Evolutionary conservation across 108 stramenopile species (phyloP).

Genomic region (Nannochloropsis gaditana): DNA sequence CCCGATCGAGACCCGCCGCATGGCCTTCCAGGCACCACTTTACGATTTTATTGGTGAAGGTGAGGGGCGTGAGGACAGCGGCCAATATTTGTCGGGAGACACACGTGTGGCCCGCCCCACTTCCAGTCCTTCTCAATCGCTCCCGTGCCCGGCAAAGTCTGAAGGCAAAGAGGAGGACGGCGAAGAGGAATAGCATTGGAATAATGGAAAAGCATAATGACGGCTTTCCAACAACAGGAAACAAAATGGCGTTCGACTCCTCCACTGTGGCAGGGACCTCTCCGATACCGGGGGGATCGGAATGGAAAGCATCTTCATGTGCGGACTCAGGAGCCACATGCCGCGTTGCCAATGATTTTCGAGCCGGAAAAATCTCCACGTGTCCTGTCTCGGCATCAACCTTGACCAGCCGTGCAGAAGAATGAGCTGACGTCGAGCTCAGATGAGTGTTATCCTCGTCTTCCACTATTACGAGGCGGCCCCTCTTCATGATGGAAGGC

Average conservation of each 20-base stretch:
- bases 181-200: neutral
- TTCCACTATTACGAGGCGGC: neutral
- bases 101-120: too few species aligned
- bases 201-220: too few species aligned
- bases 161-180: neutral
- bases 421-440: neutral
- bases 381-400: slow-evolving; percentile 4
- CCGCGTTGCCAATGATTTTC: neutral
- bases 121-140: neutral
- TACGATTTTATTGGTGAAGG: too few species aligned
- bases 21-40: too few species aligned
- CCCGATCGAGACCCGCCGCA: neutral
- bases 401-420: neutral
- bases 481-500: neutral
- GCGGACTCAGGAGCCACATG: neutral
- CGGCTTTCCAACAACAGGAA: too few species aligned
- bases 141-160: neutral
- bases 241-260: too few species aligned
- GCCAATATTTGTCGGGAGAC: too few species aligned
- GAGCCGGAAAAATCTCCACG: neutral
- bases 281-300: too few species aligned
- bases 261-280: too few species aligned
- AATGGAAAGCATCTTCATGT: too few species aligned
- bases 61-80: too few species aligned
- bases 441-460: neutral